Evolutionary conservation across 2,329 filamentous ascomycete genomes (phyloP).

Genomic region (Trichophyton schoenleinii): DNA sequence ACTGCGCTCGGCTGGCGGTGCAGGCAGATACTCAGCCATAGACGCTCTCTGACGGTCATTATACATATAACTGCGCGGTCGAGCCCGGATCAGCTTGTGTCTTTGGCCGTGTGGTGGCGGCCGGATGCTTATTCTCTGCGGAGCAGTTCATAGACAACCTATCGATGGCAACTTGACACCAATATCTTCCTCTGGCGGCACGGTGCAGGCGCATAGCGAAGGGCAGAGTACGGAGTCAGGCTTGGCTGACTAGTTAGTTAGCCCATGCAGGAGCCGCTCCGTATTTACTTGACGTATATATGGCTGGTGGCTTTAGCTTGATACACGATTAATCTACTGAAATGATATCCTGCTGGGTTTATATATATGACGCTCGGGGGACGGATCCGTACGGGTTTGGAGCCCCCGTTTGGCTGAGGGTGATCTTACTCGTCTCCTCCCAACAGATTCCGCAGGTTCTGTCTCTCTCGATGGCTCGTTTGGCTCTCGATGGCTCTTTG

Average conservation of each 20-base stretch:
- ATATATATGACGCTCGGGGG: not conserved
- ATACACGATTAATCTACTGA: not conserved
- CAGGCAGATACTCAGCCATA: not conserved
- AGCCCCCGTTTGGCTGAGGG: not conserved
- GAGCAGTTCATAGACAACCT: too few species aligned
- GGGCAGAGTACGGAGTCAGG: not conserved
- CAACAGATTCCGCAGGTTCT: not conserved
- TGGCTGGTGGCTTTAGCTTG: not conserved
- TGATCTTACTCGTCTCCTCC: not conserved
- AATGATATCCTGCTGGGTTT: not conserved
- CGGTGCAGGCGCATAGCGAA: too few species aligned
- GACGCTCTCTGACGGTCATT: not conserved
- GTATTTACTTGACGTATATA: too few species aligned
- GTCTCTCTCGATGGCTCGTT: too few species aligned
- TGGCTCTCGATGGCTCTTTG: too few species aligned
- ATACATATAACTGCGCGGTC: too few species aligned
- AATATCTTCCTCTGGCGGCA: too few species aligned
- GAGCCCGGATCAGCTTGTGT: too few species aligned
- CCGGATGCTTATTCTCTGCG: too few species aligned
- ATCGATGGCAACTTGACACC: too few species aligned
- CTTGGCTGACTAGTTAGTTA: not conserved
- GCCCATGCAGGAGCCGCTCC: not conserved
- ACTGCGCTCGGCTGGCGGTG: not conserved
- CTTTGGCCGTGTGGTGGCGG: too few species aligned
- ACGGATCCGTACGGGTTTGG: not conserved